Percentiles rank a stretch among this genome's conserved stretches.
These are phyloP conservation scores for Epichloe gansuensis DNA, from an alignment of 2,329 filamentous ascomycete genomes.

Conservation along the genomic window DNA sequence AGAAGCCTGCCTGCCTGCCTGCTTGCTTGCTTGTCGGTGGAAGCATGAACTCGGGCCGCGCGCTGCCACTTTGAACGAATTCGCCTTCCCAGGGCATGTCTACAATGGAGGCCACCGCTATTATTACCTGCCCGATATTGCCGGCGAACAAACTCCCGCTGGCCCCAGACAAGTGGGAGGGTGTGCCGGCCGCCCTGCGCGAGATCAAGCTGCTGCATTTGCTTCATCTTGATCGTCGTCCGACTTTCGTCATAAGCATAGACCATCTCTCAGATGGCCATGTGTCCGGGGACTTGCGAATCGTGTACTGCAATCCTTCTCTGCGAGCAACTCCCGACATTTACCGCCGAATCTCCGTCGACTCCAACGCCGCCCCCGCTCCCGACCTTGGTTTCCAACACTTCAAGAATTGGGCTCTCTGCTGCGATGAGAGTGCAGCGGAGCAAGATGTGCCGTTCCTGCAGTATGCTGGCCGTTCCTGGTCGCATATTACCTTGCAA, in stretches of 20 bases:
- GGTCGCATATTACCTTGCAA: slow-evolving; percentile 3
- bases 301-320: slow-evolving; percentile 25
- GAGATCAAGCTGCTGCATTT: slow-evolving; percentile 25
- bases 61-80: neutral
- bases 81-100: neutral
- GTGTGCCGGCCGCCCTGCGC: slow-evolving; percentile 6
- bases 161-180: neutral
- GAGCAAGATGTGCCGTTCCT: slow-evolving; percentile 2
- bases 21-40: neutral
- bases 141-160: neutral
- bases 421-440: neutral
- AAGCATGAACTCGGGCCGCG: slow-evolving; percentile 1
- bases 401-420: slow-evolving; percentile 4
- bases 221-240: slow-evolving; percentile 27
- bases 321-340: slow-evolving; percentile 1
- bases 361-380: neutral
- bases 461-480: slow-evolving; percentile 5
- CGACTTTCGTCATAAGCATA: slow-evolving; percentile 25
- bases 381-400: neutral
- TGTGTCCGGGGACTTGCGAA: slow-evolving; percentile 7
- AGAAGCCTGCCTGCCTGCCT: too few relatives aligned
- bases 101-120: neutral
- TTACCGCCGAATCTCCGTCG: neutral
- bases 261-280: slow-evolving; percentile 8
- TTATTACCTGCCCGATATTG: neutral